Percentiles rank a stretch among this genome's conserved stretches.
Evolutionary conservation across 176 grass and related monocot genomes (phyloP).

Genomic region (Poa pratensis): DNA sequence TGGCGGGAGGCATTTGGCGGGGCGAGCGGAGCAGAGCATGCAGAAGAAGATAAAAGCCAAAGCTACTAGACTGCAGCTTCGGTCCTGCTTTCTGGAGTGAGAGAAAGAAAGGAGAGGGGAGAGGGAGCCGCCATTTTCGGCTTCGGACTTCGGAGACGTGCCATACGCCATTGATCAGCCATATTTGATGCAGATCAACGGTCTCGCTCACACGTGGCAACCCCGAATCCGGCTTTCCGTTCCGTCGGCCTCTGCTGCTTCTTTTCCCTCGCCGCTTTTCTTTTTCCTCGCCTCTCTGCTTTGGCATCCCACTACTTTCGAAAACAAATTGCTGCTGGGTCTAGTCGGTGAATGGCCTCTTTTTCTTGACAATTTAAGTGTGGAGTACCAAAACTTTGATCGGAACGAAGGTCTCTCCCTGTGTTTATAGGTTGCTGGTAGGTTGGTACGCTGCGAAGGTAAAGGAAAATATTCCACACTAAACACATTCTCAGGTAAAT

Average conservation of each 20-base stretch:
- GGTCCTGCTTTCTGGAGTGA: constrained; percentile 40
- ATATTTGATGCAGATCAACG: constrained; percentile 37
- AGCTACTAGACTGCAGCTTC: not conserved
- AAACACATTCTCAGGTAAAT: constrained; percentile 14
- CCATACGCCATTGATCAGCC: not conserved
- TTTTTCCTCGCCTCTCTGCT: not conserved
- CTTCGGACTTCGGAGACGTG: not conserved
- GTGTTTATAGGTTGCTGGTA: not conserved
- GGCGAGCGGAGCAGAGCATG: not conserved
- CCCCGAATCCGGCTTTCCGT: constrained; percentile 40
- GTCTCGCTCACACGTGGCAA: constrained; percentile 58
- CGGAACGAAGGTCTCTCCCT: not conserved
- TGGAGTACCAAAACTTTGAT: not conserved
- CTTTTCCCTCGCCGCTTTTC: not conserved
- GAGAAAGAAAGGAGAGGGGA: constrained; percentile 3
- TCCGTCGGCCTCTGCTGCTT: not conserved
- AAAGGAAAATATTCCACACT: constrained; percentile 42
- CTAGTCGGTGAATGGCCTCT: constrained; percentile 13
- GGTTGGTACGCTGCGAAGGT: constrained; percentile 32
- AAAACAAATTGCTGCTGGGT: not conserved
- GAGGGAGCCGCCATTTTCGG: constrained; percentile 53
- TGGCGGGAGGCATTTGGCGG: constrained; percentile 48
- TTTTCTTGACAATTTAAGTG: not conserved
- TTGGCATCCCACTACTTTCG: constrained; percentile 28
- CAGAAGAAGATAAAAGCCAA: not conserved